Percentiles rank a stretch among this genome's conserved stretches.
These are phyloP conservation scores for Firmiana major DNA, from an alignment of 345 rosid species.

Conservation along the genomic window DNA sequence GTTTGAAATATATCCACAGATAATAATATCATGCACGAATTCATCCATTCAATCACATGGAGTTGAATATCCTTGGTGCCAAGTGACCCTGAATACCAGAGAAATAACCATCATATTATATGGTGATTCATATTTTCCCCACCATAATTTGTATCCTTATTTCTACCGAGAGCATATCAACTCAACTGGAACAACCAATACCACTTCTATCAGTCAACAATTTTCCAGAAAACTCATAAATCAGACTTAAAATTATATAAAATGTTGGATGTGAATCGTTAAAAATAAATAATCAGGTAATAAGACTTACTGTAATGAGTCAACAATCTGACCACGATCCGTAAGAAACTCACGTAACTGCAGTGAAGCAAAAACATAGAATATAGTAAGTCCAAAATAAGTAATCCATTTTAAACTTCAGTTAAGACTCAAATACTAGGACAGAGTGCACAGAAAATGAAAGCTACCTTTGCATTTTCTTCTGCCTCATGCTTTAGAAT, in stretches of 20 bases:
- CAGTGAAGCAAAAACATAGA: constrained; percentile 18
- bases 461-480: constrained; percentile 68
- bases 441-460: constrained; percentile 4
- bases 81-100: not conserved
- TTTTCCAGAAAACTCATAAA: not conserved
- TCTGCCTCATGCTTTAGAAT: constrained; percentile 63
- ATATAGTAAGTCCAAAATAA: not conserved
- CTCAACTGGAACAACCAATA: not conserved
- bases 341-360: constrained; percentile 76
- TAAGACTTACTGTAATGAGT: constrained; percentile 74
- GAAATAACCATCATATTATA: not conserved
- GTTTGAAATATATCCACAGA: not conserved
- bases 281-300: not conserved
- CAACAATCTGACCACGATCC: constrained; percentile 73
- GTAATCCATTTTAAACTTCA: not conserved
- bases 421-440: not conserved
- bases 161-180: not conserved
- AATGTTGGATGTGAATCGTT: not conserved
- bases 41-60: not conserved
- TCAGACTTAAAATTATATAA: not conserved
- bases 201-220: not conserved
- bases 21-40: no score
- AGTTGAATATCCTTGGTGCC: not conserved
- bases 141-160: not conserved
- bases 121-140: not conserved